phyloP scores from a whole-genome alignment of 371 early-diverging fungal genomes.

The Mortierella sp. region DNA sequence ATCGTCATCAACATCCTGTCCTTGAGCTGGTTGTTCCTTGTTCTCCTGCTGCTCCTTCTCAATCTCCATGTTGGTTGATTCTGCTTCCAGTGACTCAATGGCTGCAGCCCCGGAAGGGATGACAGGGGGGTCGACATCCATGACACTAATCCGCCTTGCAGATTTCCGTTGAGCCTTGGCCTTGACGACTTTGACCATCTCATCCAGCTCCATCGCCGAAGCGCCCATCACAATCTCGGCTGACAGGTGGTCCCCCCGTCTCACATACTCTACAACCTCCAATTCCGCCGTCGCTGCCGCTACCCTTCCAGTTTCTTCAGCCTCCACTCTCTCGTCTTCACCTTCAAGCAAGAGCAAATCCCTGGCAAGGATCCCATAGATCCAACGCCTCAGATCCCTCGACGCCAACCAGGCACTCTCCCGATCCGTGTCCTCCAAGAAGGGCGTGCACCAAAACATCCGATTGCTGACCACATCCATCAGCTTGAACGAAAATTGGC shows the following conservation, averaged over 20 bases:
- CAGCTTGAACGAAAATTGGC: constrained; percentile 59
- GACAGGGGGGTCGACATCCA: constrained; percentile 29
- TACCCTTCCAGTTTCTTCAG: neutral
- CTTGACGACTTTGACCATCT: constrained; percentile 15
- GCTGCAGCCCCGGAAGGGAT: neutral
- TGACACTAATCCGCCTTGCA: constrained; percentile 26
- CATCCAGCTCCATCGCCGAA: constrained; percentile 35
- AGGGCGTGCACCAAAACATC: constrained; percentile 68
- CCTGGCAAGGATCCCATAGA: constrained; percentile 58
- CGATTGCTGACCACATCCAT: constrained; percentile 61
- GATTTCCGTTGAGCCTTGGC: constrained; percentile 10
- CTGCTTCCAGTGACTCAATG: neutral
- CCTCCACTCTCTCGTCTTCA: neutral
- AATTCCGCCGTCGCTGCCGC: too few relatives aligned
- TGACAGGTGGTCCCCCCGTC: constrained; percentile 50
- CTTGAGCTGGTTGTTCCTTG: neutral
- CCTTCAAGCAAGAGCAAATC: constrained; percentile 10
- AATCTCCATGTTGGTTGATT: constrained; percentile 15
- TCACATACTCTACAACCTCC: constrained; percentile 53
- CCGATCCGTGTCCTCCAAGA: constrained; percentile 66
- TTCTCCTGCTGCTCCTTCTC: neutral
- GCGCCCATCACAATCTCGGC: constrained; percentile 45
- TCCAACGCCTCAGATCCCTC: constrained; percentile 59
- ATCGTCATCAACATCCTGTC: neutral
- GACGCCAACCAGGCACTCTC: constrained; percentile 65